phyloP scores from a whole-genome alignment of 768 basidiomycete genomes.

The Amanita phalloides region DNA sequence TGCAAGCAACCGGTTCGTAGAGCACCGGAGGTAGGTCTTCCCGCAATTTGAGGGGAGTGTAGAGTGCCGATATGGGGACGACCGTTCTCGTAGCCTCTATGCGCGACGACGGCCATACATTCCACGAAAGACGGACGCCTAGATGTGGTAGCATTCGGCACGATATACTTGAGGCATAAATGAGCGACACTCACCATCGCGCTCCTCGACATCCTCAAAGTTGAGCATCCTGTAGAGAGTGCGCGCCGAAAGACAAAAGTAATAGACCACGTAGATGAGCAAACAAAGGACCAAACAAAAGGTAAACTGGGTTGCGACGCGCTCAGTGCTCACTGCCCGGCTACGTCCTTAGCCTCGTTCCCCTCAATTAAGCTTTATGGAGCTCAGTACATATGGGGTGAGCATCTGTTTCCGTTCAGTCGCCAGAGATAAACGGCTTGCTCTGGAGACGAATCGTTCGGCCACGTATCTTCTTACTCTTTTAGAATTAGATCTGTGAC shows the following conservation, averaged over 20 bases:
- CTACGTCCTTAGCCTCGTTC: neutral
- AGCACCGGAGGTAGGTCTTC: conserved; percentile 93
- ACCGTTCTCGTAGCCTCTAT: conserved; percentile 98
- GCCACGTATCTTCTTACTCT: too few relatives aligned
- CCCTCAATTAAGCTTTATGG: neutral
- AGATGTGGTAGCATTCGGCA: conserved; percentile 2
- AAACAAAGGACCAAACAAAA: conserved; percentile 16
- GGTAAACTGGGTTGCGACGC: neutral
- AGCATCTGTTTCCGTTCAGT: too few relatives aligned
- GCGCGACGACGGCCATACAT: conserved; percentile 96
- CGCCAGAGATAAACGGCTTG: too few relatives aligned
- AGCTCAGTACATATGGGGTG: neutral
- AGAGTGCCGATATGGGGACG: conserved; percentile 96
- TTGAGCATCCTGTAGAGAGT: conserved; percentile 39
- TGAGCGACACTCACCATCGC: conserved; percentile 60
- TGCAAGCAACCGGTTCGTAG: conserved; percentile 98
- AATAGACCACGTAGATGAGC: conserved; percentile 23
- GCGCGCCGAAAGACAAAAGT: neutral
- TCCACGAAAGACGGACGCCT: conserved; percentile 97
- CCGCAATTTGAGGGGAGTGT: conserved; percentile 88
- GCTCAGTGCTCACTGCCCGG: neutral
- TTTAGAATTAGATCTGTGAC: too few relatives aligned
- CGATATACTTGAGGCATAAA: neutral
- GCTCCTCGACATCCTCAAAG: conserved; percentile 96
- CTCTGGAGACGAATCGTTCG: too few relatives aligned